A percentile compares a stretch with the other conserved stretches of the same genome.
Evolutionary conservation across 495 filamentous ascomycete genomes (phyloP).

Genomic region (Podospora appendiculata): DNA sequence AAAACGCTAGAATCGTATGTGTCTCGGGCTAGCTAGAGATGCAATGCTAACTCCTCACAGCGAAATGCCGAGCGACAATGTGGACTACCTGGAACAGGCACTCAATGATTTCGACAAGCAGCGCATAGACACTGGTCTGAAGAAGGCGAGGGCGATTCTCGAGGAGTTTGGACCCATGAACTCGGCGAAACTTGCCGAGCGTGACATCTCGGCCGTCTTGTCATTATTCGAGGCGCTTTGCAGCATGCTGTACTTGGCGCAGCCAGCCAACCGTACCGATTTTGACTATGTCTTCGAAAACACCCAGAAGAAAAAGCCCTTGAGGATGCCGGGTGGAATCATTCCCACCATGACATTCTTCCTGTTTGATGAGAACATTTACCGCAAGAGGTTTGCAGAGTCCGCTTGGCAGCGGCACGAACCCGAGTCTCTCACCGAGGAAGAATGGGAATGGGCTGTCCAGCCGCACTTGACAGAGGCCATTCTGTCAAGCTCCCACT

Average conservation of each 20-base stretch:
- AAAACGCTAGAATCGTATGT: slow-evolving; percentile 32
- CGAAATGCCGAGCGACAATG: slow-evolving; percentile 20
- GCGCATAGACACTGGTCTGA: slow-evolving; percentile 28
- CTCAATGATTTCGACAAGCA: slow-evolving; percentile 37
- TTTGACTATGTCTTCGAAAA: slow-evolving; percentile 74
- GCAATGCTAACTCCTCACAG: slow-evolving; percentile 26
- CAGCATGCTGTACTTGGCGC: slow-evolving; percentile 37
- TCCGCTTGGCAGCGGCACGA: slow-evolving; percentile 55
- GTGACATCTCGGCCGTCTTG: slow-evolving; percentile 30
- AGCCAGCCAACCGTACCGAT: slow-evolving; percentile 30
- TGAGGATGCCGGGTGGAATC: slow-evolving; percentile 60
- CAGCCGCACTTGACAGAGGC: slow-evolving; percentile 50
- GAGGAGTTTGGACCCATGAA: slow-evolving; percentile 25
- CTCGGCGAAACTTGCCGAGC: slow-evolving; percentile 20
- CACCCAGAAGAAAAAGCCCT: slow-evolving; percentile 61
- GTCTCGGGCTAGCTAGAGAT: not conserved
- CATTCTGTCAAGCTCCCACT: slow-evolving; percentile 20
- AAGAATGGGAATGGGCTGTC: slow-evolving; percentile 80
- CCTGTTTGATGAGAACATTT: slow-evolving; percentile 59
- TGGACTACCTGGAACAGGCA: slow-evolving; percentile 28
- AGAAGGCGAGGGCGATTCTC: slow-evolving; percentile 28
- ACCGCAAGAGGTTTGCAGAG: slow-evolving; percentile 58
- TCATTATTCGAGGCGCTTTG: slow-evolving; percentile 48
- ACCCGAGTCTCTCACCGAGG: slow-evolving; percentile 42
- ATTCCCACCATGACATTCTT: slow-evolving; percentile 75